These are phyloP conservation scores for Spongispora temasekensis DNA, from an alignment of 1,284 basidiomycete species.

Conservation along the genomic window DNA sequence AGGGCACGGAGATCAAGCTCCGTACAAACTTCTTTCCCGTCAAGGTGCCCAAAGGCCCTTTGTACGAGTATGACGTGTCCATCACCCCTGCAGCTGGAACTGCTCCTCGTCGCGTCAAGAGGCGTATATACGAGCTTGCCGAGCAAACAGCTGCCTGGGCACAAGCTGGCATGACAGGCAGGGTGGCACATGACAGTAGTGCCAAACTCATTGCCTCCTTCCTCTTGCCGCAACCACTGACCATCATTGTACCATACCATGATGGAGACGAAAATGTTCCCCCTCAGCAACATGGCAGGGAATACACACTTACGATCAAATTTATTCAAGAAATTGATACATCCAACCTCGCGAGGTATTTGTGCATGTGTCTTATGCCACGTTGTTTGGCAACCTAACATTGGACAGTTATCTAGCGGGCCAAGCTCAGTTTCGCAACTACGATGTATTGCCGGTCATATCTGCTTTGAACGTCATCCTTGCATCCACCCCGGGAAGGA, in stretches of 20 bases:
- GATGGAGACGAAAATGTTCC: constrained; percentile 66
- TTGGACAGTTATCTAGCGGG: constrained; percentile 58
- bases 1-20: constrained; percentile 59
- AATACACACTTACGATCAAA: constrained; percentile 63
- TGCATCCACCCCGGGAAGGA: constrained; percentile 58
- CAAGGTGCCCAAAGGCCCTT: constrained; percentile 55
- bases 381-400: constrained; percentile 9
- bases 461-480: constrained; percentile 73
- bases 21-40: constrained; percentile 79
- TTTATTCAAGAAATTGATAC: constrained; percentile 62
- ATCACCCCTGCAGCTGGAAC: constrained; percentile 56
- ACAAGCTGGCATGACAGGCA: constrained; percentile 48
- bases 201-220: constrained; percentile 62
- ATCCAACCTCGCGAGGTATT: constrained; percentile 54
- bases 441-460: constrained; percentile 69
- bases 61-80: constrained; percentile 70
- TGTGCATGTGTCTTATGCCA: not conserved
- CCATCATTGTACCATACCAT: constrained; percentile 56
- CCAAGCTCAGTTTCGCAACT: constrained; percentile 55
- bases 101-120: constrained; percentile 56
- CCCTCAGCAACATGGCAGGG: constrained; percentile 43
- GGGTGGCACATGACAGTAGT: constrained; percentile 69
- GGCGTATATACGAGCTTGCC: constrained; percentile 71
- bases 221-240: constrained; percentile 57
- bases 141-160: constrained; percentile 61